These are phyloP conservation scores for Neurospora sp. DNA, from an alignment of 495 filamentous ascomycete species.

Conservation along the genomic window DNA sequence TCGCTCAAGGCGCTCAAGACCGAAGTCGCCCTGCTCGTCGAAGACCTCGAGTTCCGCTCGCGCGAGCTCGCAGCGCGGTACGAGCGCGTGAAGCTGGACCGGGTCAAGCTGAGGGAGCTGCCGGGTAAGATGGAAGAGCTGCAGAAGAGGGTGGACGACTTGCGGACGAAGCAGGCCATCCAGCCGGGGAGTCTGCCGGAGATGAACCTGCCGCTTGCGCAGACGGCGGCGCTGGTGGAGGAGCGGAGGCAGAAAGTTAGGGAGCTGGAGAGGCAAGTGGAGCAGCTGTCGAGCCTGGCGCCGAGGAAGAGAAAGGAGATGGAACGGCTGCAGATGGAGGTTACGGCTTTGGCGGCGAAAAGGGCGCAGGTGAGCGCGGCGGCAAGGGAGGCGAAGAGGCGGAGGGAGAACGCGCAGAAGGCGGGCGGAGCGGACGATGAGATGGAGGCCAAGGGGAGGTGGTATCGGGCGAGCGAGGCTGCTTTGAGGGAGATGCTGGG, in stretches of 20 bases:
- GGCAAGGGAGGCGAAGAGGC: constrained; percentile 69
- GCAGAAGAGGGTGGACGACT: constrained; percentile 44
- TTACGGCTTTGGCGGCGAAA: constrained; percentile 59
- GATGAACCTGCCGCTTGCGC: constrained; percentile 46
- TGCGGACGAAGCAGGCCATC: constrained; percentile 33
- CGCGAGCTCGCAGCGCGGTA: constrained; percentile 48
- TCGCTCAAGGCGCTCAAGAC: constrained; percentile 67
- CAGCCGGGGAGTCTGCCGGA: constrained; percentile 15
- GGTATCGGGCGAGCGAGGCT: constrained; percentile 64
- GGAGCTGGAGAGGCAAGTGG: constrained; percentile 58
- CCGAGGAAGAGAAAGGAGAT: constrained; percentile 66
- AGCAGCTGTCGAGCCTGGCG: constrained; percentile 49
- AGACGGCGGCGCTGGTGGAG: constrained; percentile 48
- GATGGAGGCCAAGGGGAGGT: constrained; percentile 70
- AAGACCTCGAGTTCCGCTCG: constrained; percentile 58
- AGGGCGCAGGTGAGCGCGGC: constrained; percentile 55
- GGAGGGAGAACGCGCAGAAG: constrained; percentile 49
- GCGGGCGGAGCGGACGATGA: constrained; percentile 60
- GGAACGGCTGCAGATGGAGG: constrained; percentile 60
- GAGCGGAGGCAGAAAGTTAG: constrained; percentile 51
- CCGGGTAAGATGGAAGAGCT: constrained; percentile 55
- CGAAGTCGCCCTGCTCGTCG: constrained; percentile 63
- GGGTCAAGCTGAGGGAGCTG: constrained; percentile 44
- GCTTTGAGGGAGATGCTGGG: constrained; percentile 57
- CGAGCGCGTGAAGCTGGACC: constrained; percentile 54